Evolutionary conservation across 306 rosid species (phyloP).

Genomic region (Corylus avellana): DNA sequence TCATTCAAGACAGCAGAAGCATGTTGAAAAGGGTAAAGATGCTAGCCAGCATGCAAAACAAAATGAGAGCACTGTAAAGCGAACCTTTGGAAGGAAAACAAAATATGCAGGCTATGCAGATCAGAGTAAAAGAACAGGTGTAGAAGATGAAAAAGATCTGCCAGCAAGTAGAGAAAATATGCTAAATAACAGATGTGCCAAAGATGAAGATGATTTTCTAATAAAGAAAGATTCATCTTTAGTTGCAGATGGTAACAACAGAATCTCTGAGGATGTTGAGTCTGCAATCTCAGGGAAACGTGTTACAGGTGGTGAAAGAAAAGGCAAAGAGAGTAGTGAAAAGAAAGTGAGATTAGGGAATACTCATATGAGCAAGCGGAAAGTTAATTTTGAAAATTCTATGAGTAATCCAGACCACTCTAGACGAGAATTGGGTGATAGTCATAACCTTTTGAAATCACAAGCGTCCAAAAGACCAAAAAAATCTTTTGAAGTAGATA

Average conservation of each 20-base stretch:
- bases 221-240: slow-evolving; percentile 32
- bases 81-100: slow-evolving; percentile 40
- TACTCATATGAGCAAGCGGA: slow-evolving; percentile 44
- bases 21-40: slow-evolving; percentile 41
- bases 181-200: slow-evolving; percentile 25
- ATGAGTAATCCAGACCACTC: slow-evolving; percentile 31
- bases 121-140: slow-evolving; percentile 34
- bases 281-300: slow-evolving; percentile 27
- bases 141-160: slow-evolving; percentile 29
- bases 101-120: slow-evolving; percentile 33
- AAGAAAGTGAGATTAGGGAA: slow-evolving; percentile 42
- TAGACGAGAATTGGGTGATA: slow-evolving; percentile 36
- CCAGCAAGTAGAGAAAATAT: slow-evolving; percentile 34
- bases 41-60: slow-evolving; percentile 29
- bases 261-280: slow-evolving; percentile 27
- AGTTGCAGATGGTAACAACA: slow-evolving; percentile 31
- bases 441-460: slow-evolving; percentile 33
- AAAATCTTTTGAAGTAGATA: slow-evolving; percentile 40
- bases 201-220: slow-evolving; percentile 30
- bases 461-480: slow-evolving; percentile 37
- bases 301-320: slow-evolving; percentile 24
- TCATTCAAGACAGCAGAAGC: slow-evolving; percentile 33
- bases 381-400: slow-evolving; percentile 37
- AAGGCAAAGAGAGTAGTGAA: slow-evolving; percentile 29
- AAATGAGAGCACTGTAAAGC: slow-evolving; percentile 29